Base-by-base conservation (phyloP, 1,284 basidiomycete genomes). In the Cryptococcus sp. region DNA sequence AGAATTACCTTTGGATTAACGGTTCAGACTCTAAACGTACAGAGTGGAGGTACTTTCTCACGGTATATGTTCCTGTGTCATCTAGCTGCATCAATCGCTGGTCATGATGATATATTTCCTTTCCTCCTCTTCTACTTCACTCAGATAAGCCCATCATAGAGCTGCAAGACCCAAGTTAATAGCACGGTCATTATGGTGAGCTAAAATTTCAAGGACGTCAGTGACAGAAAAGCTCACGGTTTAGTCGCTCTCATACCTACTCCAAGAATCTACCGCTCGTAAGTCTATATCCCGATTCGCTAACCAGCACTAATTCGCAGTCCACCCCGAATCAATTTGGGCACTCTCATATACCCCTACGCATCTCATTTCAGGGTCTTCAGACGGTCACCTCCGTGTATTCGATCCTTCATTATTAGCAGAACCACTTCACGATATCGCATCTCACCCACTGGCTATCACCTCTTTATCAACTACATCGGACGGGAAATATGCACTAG, bases 361-460 rank as follows among this genome's bases (percentile, higher is more conserved):
- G 24, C 60, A 69, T 49, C 52, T 73, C 5, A 44, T 72, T 11
- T 64, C 64, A 3, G 71, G 66, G 14, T 61, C 57, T 11, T 64
- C 71, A 2, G 71, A 73, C 54, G 71, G 71, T n/a, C 61, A 70
- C 45, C 45, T 73, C 4, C 52, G 71, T 22, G 46, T 73, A 23
- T 66, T 58, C 55, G 67, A 70, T 51, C 25, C 84, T 3, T 74
- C 82, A 7, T 86, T 86, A 34, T 58, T 70, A 1, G 44, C 64
- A 9, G 82, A 86, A 64, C 80, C 82, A 2, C 78, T 85, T 45
- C 80, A 81, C 39, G 72, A 84, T 7, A 82, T 83, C 19, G 75
- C 82, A 39, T 78, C 83, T 14, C 86, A 91, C 72, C 83, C 87
- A 9, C 82, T 91, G 46, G 85, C 86, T 32, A 76, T 91, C 63